phyloP scores from a whole-genome alignment of 768 basidiomycete species.

The Agrocybe praecox region DNA sequence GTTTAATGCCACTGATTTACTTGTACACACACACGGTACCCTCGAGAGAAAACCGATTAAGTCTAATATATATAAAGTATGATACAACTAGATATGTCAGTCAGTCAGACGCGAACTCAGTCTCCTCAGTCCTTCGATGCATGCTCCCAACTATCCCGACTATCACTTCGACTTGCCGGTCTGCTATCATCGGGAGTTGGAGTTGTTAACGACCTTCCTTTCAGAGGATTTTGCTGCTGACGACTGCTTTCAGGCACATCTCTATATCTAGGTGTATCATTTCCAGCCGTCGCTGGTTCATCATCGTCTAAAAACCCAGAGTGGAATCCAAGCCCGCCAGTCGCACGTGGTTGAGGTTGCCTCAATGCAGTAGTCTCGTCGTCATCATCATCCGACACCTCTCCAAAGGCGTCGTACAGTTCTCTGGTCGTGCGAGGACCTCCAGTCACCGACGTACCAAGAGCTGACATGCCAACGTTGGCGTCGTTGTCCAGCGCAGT shows the following conservation, averaged over 20 bases:
- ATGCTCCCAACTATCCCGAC: constrained; percentile 73
- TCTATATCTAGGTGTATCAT: constrained; percentile 38
- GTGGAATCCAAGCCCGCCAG: constrained; percentile 59
- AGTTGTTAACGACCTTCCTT: constrained; percentile 5
- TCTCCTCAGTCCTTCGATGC: constrained; percentile 36
- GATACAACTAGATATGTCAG: constrained; percentile 14
- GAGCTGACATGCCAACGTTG: constrained; percentile 76
- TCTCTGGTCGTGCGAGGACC: constrained; percentile 73
- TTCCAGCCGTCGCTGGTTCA: constrained; percentile 42
- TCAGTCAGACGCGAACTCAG: neutral
- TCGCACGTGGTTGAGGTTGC: constrained; percentile 33
- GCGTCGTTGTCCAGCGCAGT: constrained; percentile 62
- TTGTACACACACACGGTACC: neutral
- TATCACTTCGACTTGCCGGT: constrained; percentile 53
- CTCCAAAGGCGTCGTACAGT: constrained; percentile 96
- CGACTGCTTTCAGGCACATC: constrained; percentile 54
- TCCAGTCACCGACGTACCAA: constrained; percentile 43
- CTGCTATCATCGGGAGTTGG: constrained; percentile 25
- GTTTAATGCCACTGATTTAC: constrained; percentile 3
- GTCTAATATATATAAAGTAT: constrained; percentile 6
- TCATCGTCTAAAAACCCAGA: constrained; percentile 86
- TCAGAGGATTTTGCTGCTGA: constrained; percentile 8
- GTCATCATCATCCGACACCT: constrained; percentile 72
- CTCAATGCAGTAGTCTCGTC: constrained; percentile 73
- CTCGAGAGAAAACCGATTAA: constrained; percentile 7